Conservation (phyloP, 2,329 filamentous ascomycete species). For the Fusarium penzigii region DNA sequence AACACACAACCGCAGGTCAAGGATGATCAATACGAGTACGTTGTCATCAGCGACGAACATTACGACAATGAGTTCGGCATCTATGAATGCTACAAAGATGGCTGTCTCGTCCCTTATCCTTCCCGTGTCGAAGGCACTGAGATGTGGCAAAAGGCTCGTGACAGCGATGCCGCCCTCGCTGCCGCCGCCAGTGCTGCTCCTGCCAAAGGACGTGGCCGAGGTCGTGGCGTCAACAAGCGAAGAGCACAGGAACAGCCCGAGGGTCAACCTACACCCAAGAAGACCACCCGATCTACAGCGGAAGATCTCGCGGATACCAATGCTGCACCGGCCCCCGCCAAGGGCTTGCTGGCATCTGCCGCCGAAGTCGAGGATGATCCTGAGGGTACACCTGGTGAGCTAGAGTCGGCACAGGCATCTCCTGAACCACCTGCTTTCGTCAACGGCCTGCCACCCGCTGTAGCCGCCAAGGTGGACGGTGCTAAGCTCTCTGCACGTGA, state of each 20-base stretch:
- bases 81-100: constrained; percentile 44
- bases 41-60: constrained; percentile 46
- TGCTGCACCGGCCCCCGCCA: constrained; percentile 33
- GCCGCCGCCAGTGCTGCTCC: constrained; percentile 28
- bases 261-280: constrained; percentile 52
- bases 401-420: constrained; percentile 38
- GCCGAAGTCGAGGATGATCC: constrained; percentile 38
- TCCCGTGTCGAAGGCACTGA: constrained; percentile 45
- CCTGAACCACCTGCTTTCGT: constrained; percentile 34
- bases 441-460: constrained; percentile 28
- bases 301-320: constrained; percentile 31
- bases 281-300: constrained; percentile 38
- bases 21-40: constrained; percentile 49
- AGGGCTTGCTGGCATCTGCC: constrained; percentile 42
- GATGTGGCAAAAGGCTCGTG: constrained; percentile 41
- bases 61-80: constrained; percentile 44
- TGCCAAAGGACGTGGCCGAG: constrained; percentile 34
- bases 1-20: constrained; percentile 33
- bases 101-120: constrained; percentile 47
- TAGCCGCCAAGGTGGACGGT: constrained; percentile 28
- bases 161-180: constrained; percentile 40
- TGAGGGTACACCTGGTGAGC: constrained; percentile 37
- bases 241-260: constrained; percentile 53
- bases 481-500: constrained; percentile 35
- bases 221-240: constrained; percentile 45